phyloP scores from a whole-genome alignment of 441 rosid species.

The Francoa sonchifolia region DNA sequence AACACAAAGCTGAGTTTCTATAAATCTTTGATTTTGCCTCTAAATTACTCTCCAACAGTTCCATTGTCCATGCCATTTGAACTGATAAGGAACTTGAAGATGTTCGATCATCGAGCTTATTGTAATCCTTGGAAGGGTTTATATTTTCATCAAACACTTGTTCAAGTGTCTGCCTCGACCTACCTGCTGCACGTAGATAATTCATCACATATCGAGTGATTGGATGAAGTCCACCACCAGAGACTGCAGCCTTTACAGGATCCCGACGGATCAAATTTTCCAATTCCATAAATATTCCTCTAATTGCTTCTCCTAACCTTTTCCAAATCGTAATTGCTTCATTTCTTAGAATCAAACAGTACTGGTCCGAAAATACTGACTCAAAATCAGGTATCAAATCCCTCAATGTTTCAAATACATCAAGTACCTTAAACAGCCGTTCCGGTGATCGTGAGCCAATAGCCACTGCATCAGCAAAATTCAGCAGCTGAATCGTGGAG shows the following conservation, averaged over 20 bases:
- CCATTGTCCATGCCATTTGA: slow-evolving; percentile 82
- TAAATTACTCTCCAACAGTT: slow-evolving; percentile 75
- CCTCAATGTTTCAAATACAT: slow-evolving; percentile 68
- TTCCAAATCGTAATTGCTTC: slow-evolving; percentile 69
- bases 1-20: slow-evolving; percentile 44
- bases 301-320: slow-evolving; percentile 61
- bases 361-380: slow-evolving; percentile 56
- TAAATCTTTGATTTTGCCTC: slow-evolving; percentile 77
- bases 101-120: slow-evolving; percentile 12
- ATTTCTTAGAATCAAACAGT: slow-evolving; percentile 56
- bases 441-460: slow-evolving; percentile 77
- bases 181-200: slow-evolving; percentile 70
- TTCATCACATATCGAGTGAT: slow-evolving; percentile 93
- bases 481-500: slow-evolving; percentile 53
- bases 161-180: slow-evolving; percentile 62
- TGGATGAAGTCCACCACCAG: slow-evolving; percentile 76
- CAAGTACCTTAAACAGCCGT: slow-evolving; percentile 72
- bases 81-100: slow-evolving; percentile 44
- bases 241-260: slow-evolving; percentile 68
- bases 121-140: slow-evolving; percentile 29
- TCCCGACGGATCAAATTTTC: slow-evolving; percentile 82
- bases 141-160: slow-evolving; percentile 63
- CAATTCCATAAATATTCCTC: slow-evolving; percentile 86
- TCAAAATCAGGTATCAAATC: slow-evolving; percentile 80
- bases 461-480: slow-evolving; percentile 69